Percentiles rank a stretch among this genome's conserved stretches.
phyloP scores from a whole-genome alignment of 805 yeast species.

The Candida chilensis region DNA sequence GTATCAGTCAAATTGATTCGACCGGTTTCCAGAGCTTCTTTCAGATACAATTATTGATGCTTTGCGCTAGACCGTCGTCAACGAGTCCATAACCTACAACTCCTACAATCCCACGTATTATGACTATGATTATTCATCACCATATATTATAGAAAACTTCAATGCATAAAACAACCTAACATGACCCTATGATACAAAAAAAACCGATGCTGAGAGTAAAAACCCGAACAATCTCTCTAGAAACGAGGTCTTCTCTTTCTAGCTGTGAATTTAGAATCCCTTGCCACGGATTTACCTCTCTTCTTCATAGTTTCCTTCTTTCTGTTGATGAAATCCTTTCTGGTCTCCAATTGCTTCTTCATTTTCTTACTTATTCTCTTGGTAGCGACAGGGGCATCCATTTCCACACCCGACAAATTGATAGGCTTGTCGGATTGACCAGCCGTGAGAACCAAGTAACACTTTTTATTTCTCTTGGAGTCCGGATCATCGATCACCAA shows the following conservation, averaged over 20 bases:
- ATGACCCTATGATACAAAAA: too few species aligned
- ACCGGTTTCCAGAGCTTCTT: too few species aligned
- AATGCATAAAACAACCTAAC: too few species aligned
- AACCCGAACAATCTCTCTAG: too few species aligned
- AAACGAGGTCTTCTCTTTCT: slow-evolving; percentile 46
- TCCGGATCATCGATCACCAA: slow-evolving; percentile 91
- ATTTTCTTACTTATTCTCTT: slow-evolving; percentile 36
- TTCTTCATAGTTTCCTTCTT: slow-evolving; percentile 91
- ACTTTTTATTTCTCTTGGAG: slow-evolving; percentile 82
- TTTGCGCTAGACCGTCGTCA: too few species aligned
- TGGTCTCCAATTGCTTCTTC: slow-evolving; percentile 55
- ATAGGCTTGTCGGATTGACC: slow-evolving; percentile 69
- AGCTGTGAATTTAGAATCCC: slow-evolving; percentile 87
- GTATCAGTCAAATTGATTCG: too few species aligned
- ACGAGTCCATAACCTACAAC: too few species aligned
- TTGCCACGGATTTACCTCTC: slow-evolving; percentile 84
- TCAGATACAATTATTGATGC: too few species aligned
- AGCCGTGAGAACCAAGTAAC: slow-evolving; percentile 83
- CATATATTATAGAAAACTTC: too few species aligned
- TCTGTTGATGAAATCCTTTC: slow-evolving; percentile 74
- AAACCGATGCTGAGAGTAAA: too few species aligned
- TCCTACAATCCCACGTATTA: too few species aligned
- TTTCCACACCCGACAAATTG: slow-evolving; percentile 70
- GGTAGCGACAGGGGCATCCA: slow-evolving; percentile 52
- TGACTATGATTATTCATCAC: too few species aligned